phyloP scores from a whole-genome alignment of 768 basidiomycete genomes.

The Macrolepiota albuminosa region DNA sequence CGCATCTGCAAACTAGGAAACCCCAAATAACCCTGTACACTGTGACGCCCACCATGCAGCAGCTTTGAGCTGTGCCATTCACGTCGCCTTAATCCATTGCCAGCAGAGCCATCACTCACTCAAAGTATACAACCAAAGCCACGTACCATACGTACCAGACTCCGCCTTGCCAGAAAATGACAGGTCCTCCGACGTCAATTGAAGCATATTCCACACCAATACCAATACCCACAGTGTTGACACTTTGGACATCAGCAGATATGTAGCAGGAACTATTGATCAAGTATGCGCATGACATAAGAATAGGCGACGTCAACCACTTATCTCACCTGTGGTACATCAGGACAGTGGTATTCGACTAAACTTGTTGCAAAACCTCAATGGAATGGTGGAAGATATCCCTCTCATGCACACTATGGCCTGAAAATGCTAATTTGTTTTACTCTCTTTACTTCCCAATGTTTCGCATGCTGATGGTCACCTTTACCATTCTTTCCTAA shows the following conservation, averaged over 20 bases:
- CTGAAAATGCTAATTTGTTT: background rate
- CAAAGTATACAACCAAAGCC: background rate
- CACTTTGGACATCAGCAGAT: slow-evolving; percentile 1
- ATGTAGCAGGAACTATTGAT: background rate
- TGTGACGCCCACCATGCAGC: background rate
- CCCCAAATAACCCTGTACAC: background rate
- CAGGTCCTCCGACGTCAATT: no score
- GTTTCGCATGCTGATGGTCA: background rate
- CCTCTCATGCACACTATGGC: background rate
- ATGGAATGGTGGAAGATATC: background rate
- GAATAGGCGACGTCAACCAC: background rate
- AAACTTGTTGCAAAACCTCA: no score
- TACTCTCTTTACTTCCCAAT: background rate
- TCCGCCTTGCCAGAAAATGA: background rate
- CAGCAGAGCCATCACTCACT: background rate
- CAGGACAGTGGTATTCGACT: slow-evolving; percentile 10
- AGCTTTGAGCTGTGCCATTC: background rate
- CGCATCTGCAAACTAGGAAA: background rate
- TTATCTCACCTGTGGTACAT: background rate
- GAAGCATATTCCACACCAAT: background rate
- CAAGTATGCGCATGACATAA: slow-evolving; percentile 3
- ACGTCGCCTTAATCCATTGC: background rate
- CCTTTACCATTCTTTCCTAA: no score
- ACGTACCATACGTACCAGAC: background rate
- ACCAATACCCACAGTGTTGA: background rate